phyloP scores from a whole-genome alignment of 805 yeast species.

The Candida odintsovae region DNA sequence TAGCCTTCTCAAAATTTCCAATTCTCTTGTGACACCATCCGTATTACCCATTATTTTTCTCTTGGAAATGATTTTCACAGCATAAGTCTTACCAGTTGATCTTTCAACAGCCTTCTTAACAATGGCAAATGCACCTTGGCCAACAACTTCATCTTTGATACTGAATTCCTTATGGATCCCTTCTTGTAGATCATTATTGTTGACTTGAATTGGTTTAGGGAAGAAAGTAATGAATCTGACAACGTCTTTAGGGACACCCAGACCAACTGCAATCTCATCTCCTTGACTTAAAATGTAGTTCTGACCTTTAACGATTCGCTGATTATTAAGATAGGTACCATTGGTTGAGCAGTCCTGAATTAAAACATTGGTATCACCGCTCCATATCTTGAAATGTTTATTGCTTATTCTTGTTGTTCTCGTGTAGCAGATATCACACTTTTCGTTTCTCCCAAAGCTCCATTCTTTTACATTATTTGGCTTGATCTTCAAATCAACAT shows the following conservation, averaged over 20 bases:
- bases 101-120: constrained; percentile 89
- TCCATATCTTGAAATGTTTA: constrained; percentile 67
- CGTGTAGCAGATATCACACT: constrained; percentile 57
- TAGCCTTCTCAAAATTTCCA: constrained; percentile 69
- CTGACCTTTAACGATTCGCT: constrained; percentile 64
- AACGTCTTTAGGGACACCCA: constrained; percentile 72
- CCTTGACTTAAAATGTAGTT: constrained; percentile 85
- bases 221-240: constrained; percentile 42
- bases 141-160: constrained; percentile 78
- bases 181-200: constrained; percentile 13
- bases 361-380: constrained; percentile 46
- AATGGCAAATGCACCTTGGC: constrained; percentile 98
- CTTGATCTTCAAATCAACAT: constrained; percentile 38
- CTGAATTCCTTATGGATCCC: constrained; percentile 71
- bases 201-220: constrained; percentile 12
- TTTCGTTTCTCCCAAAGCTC: constrained; percentile 69
- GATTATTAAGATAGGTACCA: constrained; percentile 83
- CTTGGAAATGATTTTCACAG: constrained; percentile 85
- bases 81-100: constrained; percentile 76
- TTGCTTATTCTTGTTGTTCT: constrained; percentile 67
- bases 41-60: constrained; percentile 73
- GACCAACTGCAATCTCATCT: constrained; percentile 87
- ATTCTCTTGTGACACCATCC: constrained; percentile 80
- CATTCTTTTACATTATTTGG: constrained; percentile 38
- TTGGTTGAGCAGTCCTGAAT: constrained; percentile 74